phyloP scores from a whole-genome alignment of 106 monocot species.

The Dioscorea alata region DNA sequence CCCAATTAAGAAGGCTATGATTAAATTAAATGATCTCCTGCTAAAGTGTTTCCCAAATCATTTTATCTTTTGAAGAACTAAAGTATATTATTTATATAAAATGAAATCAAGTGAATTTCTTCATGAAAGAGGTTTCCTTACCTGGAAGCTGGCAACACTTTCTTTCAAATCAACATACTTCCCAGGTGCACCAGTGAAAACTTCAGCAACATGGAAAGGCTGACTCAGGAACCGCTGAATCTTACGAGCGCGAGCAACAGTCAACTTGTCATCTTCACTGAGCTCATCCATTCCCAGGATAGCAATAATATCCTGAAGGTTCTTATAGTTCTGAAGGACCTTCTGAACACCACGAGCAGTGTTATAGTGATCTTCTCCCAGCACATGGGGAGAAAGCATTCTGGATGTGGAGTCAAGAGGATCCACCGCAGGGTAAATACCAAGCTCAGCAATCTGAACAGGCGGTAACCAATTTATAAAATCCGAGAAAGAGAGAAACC shows the following conservation, averaged over 20 bases:
- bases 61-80: too few species aligned
- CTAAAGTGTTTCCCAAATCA: too few species aligned
- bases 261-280: slow-evolving; percentile 77
- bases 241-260: slow-evolving; percentile 74
- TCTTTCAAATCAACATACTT: slow-evolving; percentile 81
- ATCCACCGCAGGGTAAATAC: slow-evolving; percentile 77
- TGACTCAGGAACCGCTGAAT: slow-evolving; percentile 71
- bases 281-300: slow-evolving; percentile 90
- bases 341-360: slow-evolving; percentile 82
- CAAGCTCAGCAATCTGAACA: slow-evolving; percentile 63
- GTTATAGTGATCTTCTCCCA: slow-evolving; percentile 76
- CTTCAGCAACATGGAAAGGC: slow-evolving; percentile 82
- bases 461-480: neutral
- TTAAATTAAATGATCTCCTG: too few species aligned
- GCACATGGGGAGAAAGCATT: slow-evolving; percentile 76
- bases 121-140: slow-evolving; percentile 8
- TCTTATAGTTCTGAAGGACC: slow-evolving; percentile 86
- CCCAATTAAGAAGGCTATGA: too few species aligned
- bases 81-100: too few species aligned
- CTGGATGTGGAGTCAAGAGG: slow-evolving; percentile 79
- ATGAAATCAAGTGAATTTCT: too few species aligned
- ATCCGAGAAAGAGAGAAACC: neutral
- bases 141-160: slow-evolving; percentile 70
- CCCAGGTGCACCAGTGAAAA: slow-evolving; percentile 76
- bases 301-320: slow-evolving; percentile 86